These are phyloP conservation scores for Apiotrichum akiyoshidainum DNA, from an alignment of 1,284 basidiomycete genomes.

Conservation along the genomic window DNA sequence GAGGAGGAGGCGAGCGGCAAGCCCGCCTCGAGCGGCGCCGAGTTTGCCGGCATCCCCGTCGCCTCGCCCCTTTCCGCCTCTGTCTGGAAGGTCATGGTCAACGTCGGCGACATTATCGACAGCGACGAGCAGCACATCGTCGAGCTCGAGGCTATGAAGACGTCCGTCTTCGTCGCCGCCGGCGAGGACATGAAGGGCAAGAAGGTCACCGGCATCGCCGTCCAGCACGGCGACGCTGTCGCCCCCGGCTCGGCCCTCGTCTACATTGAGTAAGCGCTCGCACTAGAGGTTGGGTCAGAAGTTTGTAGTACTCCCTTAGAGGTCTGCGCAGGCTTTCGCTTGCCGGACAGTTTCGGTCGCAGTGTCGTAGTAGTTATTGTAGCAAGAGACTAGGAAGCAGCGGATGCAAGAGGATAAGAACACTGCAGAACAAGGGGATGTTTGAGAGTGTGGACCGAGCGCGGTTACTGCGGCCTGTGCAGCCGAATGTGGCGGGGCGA, in stretches of 20 bases:
- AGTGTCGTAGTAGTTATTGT: too few species aligned
- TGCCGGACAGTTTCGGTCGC: too few species aligned
- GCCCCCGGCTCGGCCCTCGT: slow-evolving; percentile 14
- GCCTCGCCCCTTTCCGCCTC: slow-evolving; percentile 57
- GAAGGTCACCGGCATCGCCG: slow-evolving; percentile 29
- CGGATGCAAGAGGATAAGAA: too few species aligned
- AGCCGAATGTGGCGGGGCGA: too few species aligned
- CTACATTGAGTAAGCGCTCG: slow-evolving; percentile 7
- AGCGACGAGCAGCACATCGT: slow-evolving; percentile 58
- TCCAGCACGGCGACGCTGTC: slow-evolving; percentile 25
- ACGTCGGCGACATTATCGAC: slow-evolving; percentile 54
- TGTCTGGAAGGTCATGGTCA: slow-evolving; percentile 60
- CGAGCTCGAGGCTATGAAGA: slow-evolving; percentile 69
- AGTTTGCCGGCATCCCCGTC: slow-evolving; percentile 24
- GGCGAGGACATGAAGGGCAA: slow-evolving; percentile 35
- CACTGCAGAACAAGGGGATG: too few species aligned
- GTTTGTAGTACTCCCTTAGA: background rate
- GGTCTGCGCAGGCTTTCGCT: too few species aligned
- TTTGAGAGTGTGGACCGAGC: too few species aligned
- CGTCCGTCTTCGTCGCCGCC: slow-evolving; percentile 31
- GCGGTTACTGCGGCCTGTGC: too few species aligned
- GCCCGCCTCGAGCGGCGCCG: background rate
- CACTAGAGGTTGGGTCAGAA: background rate
- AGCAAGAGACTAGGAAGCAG: too few species aligned
- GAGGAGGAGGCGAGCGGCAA: slow-evolving; percentile 15